These are phyloP conservation scores for Lecanosticta acicola DNA, from an alignment of 2,329 filamentous ascomycete species.

Conservation along the genomic window DNA sequence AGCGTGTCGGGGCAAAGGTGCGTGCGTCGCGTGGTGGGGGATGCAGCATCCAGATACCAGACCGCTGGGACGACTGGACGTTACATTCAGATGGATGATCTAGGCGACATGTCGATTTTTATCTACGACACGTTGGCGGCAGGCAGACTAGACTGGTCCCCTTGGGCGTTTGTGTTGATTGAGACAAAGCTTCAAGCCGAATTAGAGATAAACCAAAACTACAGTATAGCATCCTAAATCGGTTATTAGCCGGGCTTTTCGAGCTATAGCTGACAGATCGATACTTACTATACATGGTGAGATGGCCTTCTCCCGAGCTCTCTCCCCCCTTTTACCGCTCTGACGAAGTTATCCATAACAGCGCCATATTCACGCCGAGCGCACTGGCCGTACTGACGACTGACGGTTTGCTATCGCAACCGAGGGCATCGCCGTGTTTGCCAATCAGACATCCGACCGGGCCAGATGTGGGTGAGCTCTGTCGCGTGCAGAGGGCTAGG, in stretches of 20 bases:
- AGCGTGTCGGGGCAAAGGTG: background rate
- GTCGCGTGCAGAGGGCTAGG: background rate
- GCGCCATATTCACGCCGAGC: too few species aligned
- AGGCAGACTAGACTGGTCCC: background rate
- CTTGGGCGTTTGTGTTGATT: background rate
- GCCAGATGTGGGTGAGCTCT: background rate
- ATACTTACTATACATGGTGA: too few species aligned
- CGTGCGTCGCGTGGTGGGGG: background rate
- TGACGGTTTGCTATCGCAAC: background rate
- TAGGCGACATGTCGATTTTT: background rate
- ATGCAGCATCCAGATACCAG: background rate
- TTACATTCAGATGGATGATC: background rate
- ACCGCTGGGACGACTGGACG: background rate
- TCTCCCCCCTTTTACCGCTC: too few species aligned
- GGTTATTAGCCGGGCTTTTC: too few species aligned
- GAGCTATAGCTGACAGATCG: too few species aligned
- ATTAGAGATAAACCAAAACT: too few species aligned
- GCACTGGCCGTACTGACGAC: too few species aligned
- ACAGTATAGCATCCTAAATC: too few species aligned
- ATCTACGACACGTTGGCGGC: background rate
- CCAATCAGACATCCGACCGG: background rate
- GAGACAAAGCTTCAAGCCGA: too few species aligned
- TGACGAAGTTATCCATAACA: too few species aligned
- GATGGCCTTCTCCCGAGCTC: too few species aligned
- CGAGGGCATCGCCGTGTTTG: background rate